Percentiles rank a stretch among this genome's conserved stretches.
Evolutionary conservation across 164 flowering plant genomes (phyloP).

Genomic region (Piper longum): DNA sequence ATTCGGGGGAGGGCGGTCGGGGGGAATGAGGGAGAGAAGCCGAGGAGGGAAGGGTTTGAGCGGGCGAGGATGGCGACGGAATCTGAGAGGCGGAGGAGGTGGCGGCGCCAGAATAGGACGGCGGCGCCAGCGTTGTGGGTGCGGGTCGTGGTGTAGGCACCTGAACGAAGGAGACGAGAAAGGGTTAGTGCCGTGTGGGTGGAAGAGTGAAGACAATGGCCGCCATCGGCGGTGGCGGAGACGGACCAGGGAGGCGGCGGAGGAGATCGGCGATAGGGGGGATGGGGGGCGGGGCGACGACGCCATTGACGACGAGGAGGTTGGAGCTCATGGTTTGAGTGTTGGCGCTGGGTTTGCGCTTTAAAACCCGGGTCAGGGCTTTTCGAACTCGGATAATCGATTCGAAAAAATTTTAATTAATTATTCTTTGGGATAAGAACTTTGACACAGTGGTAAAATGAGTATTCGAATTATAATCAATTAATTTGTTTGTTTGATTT

Average conservation of each 20-base stretch:
- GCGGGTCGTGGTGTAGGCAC: constrained; percentile 86
- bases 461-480: no score
- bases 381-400: no score
- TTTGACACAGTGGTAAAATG: no score
- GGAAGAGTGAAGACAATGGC: background rate
- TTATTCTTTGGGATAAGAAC: no score
- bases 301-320: constrained; percentile 52
- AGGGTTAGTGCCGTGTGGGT: background rate
- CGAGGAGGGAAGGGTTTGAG: constrained; percentile 33
- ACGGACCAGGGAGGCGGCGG: constrained; percentile 44
- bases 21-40: constrained; percentile 3
- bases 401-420: no score
- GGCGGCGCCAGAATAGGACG: constrained; percentile 70
- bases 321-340: constrained; percentile 10
- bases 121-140: constrained; percentile 40
- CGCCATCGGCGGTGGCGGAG: background rate
- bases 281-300: constrained; percentile 17
- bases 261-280: constrained; percentile 53
- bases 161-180: constrained; percentile 16
- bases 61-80: constrained; percentile 33
- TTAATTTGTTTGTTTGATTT: no score
- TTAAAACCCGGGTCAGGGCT: no score
- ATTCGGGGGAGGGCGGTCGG: constrained; percentile 25
- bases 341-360: no score
- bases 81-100: constrained; percentile 42